phyloP scores from a whole-genome alignment of 176 grass and related monocot species.

The Musa schizocarpa region DNA sequence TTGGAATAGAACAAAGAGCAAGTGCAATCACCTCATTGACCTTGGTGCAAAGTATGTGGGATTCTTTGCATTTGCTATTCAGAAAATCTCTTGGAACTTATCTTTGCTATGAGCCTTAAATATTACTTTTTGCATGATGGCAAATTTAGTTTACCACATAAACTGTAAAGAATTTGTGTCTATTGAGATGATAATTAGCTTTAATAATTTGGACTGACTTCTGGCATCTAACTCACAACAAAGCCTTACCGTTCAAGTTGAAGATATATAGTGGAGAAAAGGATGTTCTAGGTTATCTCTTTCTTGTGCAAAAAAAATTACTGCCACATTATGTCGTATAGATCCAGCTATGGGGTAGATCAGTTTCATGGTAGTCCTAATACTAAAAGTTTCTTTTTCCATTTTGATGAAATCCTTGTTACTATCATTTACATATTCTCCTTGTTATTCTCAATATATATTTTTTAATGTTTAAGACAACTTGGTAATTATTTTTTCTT shows the following conservation, averaged over 20 bases:
- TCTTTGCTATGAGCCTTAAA: not conserved
- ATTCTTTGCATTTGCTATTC: not conserved
- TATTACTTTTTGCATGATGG: not conserved
- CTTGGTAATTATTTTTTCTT: too few relatives aligned
- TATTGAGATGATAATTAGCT: not conserved
- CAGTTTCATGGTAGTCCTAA: not conserved
- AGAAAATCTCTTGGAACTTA: not conserved
- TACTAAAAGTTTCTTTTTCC: too few relatives aligned
- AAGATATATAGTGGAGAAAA: not conserved
- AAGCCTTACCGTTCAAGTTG: not conserved
- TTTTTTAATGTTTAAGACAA: too few relatives aligned
- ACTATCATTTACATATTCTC: too few relatives aligned
- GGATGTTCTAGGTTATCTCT: not conserved
- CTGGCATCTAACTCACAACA: not conserved
- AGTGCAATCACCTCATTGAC: slow-evolving; percentile 66
- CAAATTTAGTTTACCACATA: not conserved
- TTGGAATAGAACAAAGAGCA: slow-evolving; percentile 88
- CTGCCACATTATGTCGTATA: not conserved
- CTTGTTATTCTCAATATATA: too few relatives aligned
- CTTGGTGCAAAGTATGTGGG: slow-evolving; percentile 57
- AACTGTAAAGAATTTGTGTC: not conserved
- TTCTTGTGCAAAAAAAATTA: not conserved
- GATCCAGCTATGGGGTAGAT: not conserved
- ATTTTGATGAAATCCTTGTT: too few relatives aligned
- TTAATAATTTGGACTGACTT: not conserved